Base-by-base conservation (phyloP, 176 grass and related monocot species). In the Echinochloa phyllopogon region DNA sequence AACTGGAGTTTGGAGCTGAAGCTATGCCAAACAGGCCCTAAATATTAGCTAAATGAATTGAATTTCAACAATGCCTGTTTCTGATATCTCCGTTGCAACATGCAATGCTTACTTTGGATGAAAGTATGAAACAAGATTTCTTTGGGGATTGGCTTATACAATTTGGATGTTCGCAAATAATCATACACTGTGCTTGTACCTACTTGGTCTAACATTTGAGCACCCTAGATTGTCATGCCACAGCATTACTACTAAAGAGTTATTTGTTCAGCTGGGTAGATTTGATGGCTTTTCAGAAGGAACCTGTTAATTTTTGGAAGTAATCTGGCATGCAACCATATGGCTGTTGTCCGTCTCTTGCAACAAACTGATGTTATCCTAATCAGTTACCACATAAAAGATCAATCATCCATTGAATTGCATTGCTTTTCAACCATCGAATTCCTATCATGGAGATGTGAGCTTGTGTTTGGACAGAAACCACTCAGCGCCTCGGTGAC, bases 71-170 rank as follows among this genome's bases (percentile, higher is more conserved):
- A 33, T 79, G 0, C 65, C 4, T 74, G 1, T 57, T 44, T 81
- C 33, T 41, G 21, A 11, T 33, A 82, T 71, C 16, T 37, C 3
- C 38, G 27, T 24, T 63, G 36, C 14, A 43, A 76, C 36, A 6
- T 10, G 8, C 25, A 4, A 6, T 72, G 21, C 37, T 80, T 77
- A 10, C 87, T 89, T 69, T 81, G 52, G 15, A 86, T 69, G 8
- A 33, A 33, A 33, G 29, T 33, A 33, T 33, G 29, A 43, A 47
- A 48, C 21, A 68, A 36, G 45, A 23, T 17, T 33, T 7, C 24
- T 55, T 69, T 29, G 8, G 36, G 15, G 41, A n/a, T 10, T 82
- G 44, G 17, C 4, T 29, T 77, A 9, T 80, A 85, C 60, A 36
- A 24, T 72, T 62, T 76, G 12, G 6, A 56, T 49, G 17, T 65